phyloP scores from a whole-genome alignment of 352 stramenopile species.

The Globisporangium spinosum region DNA sequence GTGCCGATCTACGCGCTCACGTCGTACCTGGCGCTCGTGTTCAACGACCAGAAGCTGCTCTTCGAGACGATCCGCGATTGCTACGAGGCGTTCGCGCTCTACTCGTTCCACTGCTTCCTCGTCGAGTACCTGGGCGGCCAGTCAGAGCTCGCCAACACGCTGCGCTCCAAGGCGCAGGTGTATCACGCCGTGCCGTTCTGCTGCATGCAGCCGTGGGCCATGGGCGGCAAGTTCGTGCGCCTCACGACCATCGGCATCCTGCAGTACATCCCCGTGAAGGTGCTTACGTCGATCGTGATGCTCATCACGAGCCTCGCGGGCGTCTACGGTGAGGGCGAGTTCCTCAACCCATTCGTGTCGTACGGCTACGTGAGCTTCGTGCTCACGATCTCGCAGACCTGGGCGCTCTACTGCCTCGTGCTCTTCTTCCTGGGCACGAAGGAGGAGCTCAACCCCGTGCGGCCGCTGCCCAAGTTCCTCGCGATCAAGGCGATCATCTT shows the following conservation, averaged over 20 bases:
- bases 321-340: conserved; percentile 89
- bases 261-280: conserved; percentile 91
- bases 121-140: conserved; percentile 86
- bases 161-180: conserved; percentile 85
- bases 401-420: conserved; percentile 92
- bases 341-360: conserved; percentile 77
- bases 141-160: conserved; percentile 73
- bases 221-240: conserved; percentile 91
- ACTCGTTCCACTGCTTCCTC: conserved; percentile 93
- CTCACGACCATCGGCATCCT: conserved; percentile 92
- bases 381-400: conserved; percentile 87
- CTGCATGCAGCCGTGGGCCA: conserved; percentile 86
- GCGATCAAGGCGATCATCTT: conserved; percentile 95
- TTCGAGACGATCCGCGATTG: conserved; percentile 90
- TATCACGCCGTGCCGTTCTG: conserved; percentile 83
- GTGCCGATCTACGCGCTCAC: conserved; percentile 91
- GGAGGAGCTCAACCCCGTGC: conserved; percentile 85
- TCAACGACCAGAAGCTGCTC: conserved; percentile 87
- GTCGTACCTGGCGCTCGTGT: conserved; percentile 88
- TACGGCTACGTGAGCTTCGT: conserved; percentile 91
- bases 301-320: conserved; percentile 80
- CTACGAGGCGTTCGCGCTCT: conserved; percentile 93
- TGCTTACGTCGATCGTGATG: conserved; percentile 85
- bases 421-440: conserved; percentile 93
- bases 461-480: conserved; percentile 92